Conservation (phyloP, 345 rosid species). For the sweet orange (Citrus sinensis) region DVS_A1.0 CM039169.1:495001-495500, state of each 20-base stretch:
- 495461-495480: too few species aligned
- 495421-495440: neutral
- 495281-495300: constrained; percentile 79
- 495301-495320: constrained; percentile 87
- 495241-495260: constrained; percentile 74
- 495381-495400: neutral
- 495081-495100: constrained; percentile 93
- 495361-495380: neutral
- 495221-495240: constrained; percentile 95
- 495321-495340: constrained; percentile 87
- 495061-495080: constrained; percentile 96
- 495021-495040: constrained; percentile 79
- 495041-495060: constrained; percentile 90
- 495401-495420: neutral
- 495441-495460: too few species aligned
- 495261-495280: constrained; percentile 89
- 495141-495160: constrained; percentile 72
- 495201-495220: constrained; percentile 76
- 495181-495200: constrained; percentile 96
- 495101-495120: constrained; percentile 94
- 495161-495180: constrained; percentile 99
- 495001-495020: constrained; percentile 1
- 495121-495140: constrained; percentile 83
- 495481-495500: neutral
- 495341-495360: constrained; percentile 60